phyloP scores from a whole-genome alignment of 2,329 filamentous ascomycete genomes.

The Aspergillus viridinutans region DNA sequence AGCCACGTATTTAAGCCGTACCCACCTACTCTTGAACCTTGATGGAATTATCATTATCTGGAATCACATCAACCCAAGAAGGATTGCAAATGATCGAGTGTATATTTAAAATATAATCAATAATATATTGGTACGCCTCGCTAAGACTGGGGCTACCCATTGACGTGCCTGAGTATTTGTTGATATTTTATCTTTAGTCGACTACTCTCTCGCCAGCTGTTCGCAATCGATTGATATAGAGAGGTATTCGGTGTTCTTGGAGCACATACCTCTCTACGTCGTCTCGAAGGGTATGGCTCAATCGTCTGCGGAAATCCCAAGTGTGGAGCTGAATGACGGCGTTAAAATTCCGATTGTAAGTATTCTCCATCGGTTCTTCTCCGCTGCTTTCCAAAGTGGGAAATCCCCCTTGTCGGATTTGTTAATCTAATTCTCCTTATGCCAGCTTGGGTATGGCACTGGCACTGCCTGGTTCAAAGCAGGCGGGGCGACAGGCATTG shows the following conservation, averaged over 20 bases:
- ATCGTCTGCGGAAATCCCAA: not conserved
- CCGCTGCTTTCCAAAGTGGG: not conserved
- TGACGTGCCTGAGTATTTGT: not conserved
- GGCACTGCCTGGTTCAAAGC: constrained; percentile 63
- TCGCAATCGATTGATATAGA: not conserved
- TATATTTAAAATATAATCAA: too few relatives aligned
- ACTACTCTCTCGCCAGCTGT: not conserved
- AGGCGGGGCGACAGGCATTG: constrained; percentile 44
- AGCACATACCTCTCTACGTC: not conserved
- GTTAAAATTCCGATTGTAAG: constrained; percentile 52
- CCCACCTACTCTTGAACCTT: not conserved
- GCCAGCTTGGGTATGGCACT: constrained; percentile 57
- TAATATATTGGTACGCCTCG: too few relatives aligned
- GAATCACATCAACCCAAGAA: not conserved
- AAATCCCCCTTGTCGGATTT: not conserved
- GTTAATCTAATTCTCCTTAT: not conserved
- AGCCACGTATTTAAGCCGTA: not conserved
- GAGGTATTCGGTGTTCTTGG: not conserved
- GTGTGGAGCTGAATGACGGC: constrained; percentile 54
- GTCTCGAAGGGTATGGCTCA: not conserved
- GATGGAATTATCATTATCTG: not conserved
- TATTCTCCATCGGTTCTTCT: constrained; percentile 2
- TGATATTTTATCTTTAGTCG: not conserved
- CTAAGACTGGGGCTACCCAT: not conserved
- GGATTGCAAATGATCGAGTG: not conserved